These are phyloP conservation scores for Cercophora newfieldiana DNA, from an alignment of 495 filamentous ascomycete genomes.

Conservation along the genomic window DNA sequence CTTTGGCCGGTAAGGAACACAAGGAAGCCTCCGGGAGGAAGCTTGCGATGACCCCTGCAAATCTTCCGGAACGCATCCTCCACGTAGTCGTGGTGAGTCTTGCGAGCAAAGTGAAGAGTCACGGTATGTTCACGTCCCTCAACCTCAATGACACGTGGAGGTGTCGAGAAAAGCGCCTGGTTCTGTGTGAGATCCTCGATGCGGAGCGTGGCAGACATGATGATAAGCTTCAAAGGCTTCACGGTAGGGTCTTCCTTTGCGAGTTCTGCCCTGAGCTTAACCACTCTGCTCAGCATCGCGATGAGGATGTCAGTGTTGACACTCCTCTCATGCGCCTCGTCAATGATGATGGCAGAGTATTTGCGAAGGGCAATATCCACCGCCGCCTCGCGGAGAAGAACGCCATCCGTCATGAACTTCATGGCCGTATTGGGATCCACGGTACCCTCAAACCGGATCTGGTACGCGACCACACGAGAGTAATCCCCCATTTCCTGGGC, in stretches of 20 bases:
- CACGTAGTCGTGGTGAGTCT: constrained; percentile 82
- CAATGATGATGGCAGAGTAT: constrained; percentile 91
- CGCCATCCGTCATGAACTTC: constrained; percentile 99
- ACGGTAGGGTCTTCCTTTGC: constrained; percentile 51
- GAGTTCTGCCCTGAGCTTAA: constrained; percentile 62
- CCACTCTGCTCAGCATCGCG: constrained; percentile 91
- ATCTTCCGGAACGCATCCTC: constrained; percentile 88
- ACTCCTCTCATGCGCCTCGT: constrained; percentile 97
- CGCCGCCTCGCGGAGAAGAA: constrained; percentile 86
- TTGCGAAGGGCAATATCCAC: constrained; percentile 89
- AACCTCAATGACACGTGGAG: constrained; percentile 82
- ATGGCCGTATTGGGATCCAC: constrained; percentile 82
- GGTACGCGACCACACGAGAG: constrained; percentile 75
- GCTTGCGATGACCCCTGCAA: constrained; percentile 81
- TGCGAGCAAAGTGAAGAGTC: constrained; percentile 81
- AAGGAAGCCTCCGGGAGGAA: constrained; percentile 88
- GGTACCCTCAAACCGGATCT: constrained; percentile 91
- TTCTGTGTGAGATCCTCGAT: constrained; percentile 92
- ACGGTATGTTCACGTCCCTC: constrained; percentile 95
- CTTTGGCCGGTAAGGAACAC: constrained; percentile 95
- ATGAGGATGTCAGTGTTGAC: constrained; percentile 97
- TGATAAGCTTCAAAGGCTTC: constrained; percentile 85
- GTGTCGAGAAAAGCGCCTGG: constrained; percentile 68
- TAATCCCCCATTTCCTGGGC: constrained; percentile 75
- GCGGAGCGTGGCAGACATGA: constrained; percentile 95